These are phyloP conservation scores for Ceratobasidium sp. DNA, from an alignment of 1,284 basidiomycete genomes.

Conservation along the genomic window DNA sequence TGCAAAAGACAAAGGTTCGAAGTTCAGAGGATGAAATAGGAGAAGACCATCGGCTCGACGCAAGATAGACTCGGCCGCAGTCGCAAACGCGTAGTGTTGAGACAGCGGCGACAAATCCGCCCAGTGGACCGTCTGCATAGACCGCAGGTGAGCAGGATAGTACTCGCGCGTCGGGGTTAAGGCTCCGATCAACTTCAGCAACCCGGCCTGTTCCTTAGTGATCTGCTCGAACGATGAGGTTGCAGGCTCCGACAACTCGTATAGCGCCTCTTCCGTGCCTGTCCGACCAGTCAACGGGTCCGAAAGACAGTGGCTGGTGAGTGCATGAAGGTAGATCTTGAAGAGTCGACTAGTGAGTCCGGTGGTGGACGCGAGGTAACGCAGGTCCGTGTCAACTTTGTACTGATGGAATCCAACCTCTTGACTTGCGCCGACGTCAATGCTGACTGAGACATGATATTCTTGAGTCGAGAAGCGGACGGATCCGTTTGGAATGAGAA, in stretches of 20 bases:
- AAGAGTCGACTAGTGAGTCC: conserved; percentile 59
- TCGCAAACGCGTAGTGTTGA: conserved; percentile 58
- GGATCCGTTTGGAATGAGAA: conserved; percentile 59
- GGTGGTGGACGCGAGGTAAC: conserved; percentile 56
- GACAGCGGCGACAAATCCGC: conserved; percentile 50
- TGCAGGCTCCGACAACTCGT: conserved; percentile 58
- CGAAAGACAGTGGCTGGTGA: conserved; percentile 60
- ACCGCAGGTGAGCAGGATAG: conserved; percentile 59
- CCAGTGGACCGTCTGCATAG: conserved; percentile 63
- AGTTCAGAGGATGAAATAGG: conserved; percentile 25
- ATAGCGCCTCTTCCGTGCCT: conserved; percentile 64
- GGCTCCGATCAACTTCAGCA: conserved; percentile 58
- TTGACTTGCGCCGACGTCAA: not conserved
- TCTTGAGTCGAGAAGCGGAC: conserved; percentile 44
- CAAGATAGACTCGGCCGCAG: not conserved
- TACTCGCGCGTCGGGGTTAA: conserved; percentile 59
- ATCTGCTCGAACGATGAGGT: conserved; percentile 61
- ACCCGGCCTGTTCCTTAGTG: conserved; percentile 51
- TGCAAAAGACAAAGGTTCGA: not conserved
- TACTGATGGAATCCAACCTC: conserved; percentile 55
- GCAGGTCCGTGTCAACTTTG: conserved; percentile 59
- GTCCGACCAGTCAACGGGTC: conserved; percentile 64
- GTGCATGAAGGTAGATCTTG: conserved; percentile 63
- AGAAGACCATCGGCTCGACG: conserved; percentile 8
- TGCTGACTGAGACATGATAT: conserved; percentile 45